Evolutionary conservation across 2,329 filamentous ascomycete species (phyloP).

Genomic region (Grosmannia serpens): DNA sequence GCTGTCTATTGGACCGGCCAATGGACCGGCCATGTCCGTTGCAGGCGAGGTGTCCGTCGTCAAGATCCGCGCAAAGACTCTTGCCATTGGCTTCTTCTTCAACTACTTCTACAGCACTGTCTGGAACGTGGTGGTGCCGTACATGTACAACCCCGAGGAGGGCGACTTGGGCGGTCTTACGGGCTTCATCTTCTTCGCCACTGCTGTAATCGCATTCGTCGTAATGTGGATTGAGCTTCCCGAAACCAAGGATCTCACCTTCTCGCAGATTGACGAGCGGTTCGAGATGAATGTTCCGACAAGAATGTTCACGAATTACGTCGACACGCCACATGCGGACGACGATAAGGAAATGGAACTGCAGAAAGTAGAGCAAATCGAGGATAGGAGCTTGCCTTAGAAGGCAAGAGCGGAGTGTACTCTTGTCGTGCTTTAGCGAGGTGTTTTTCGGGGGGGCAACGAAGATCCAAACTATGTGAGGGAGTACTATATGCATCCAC

Average conservation of each 20-base stretch:
- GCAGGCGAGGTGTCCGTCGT: constrained; percentile 1
- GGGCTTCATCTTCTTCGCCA: not conserved
- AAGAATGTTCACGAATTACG: too few relatives aligned
- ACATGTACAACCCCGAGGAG: constrained; percentile 4
- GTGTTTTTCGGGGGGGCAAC: too few relatives aligned
- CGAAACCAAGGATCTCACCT: not conserved
- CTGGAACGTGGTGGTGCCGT: constrained; percentile 5
- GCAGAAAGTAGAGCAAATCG: too few relatives aligned
- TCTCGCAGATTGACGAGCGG: not conserved
- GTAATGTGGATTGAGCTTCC: not conserved
- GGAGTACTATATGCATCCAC: too few relatives aligned
- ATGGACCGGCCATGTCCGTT: not conserved
- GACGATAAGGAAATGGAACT: too few relatives aligned
- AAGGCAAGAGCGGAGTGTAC: too few relatives aligned
- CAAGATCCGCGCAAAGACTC: not conserved
- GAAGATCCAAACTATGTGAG: too few relatives aligned
- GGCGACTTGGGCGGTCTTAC: constrained; percentile 2
- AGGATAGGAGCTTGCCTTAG: too few relatives aligned
- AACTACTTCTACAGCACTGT: not conserved
- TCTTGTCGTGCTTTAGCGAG: too few relatives aligned
- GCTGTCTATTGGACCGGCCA: not conserved
- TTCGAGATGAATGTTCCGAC: too few relatives aligned
- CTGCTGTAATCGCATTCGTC: not conserved
- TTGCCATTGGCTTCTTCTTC: not conserved
- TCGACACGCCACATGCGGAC: too few relatives aligned